These are phyloP conservation scores for Mycena pura DNA, from an alignment of 768 basidiomycete genomes.

Conservation along the genomic window DNA sequence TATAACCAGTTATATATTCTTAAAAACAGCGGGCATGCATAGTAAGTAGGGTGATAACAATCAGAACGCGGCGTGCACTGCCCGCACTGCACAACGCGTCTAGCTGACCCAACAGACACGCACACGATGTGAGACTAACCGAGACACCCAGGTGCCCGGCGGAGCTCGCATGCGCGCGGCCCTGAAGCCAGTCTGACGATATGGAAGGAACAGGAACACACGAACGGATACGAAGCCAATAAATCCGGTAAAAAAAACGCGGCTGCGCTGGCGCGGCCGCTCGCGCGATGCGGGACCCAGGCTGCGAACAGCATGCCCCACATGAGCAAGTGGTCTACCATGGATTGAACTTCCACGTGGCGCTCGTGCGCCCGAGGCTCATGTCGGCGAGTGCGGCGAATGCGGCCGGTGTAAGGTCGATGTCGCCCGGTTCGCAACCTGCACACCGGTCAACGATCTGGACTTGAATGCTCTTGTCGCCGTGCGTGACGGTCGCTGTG, in stretches of 20 bases:
- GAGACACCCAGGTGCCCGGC: conserved; percentile 5
- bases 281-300: not conserved
- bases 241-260: not conserved
- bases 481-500: conserved; percentile 34
- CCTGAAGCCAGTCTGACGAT: conserved; percentile 21
- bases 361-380: conserved; percentile 31
- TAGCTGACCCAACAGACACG: conserved; percentile 16
- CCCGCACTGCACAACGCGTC: conserved; percentile 27
- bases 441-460: conserved; percentile 57
- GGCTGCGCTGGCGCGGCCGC: conserved; percentile 6
- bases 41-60: not conserved
- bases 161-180: conserved; percentile 6
- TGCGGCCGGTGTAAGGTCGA: conserved; percentile 38
- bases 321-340: conserved; percentile 16
- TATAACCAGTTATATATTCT: not conserved
- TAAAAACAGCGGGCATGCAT: not conserved
- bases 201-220: conserved; percentile 3
- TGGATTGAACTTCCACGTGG: conserved; percentile 49
- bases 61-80: conserved; percentile 27
- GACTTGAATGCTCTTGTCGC: conserved; percentile 46
- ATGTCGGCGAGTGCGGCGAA: conserved; percentile 36
- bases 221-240: conserved; percentile 13
- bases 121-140: conserved; percentile 1
- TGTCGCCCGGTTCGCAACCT: conserved; percentile 44
- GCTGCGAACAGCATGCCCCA: conserved; percentile 13